Conservation (phyloP, 805 yeast genomes). For the Yamadazyma paraphyllophila region DNA sequence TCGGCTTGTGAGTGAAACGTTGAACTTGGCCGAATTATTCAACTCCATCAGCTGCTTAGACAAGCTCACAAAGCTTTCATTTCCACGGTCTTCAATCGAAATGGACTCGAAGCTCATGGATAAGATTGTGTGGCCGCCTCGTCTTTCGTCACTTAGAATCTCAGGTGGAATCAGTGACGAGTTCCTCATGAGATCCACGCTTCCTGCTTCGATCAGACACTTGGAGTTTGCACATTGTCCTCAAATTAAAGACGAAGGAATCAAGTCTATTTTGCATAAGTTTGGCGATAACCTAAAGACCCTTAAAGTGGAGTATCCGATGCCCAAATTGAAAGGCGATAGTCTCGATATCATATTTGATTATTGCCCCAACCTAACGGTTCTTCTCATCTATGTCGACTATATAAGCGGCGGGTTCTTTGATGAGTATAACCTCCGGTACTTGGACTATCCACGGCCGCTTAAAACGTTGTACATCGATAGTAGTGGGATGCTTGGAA, state of each 20-base stretch:
- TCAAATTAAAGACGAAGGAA: slow-evolving; percentile 58
- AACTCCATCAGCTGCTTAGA: slow-evolving; percentile 63
- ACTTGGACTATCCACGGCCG: slow-evolving; percentile 37
- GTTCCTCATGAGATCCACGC: slow-evolving; percentile 64
- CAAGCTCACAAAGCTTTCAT: slow-evolving; percentile 69
- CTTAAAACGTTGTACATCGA: slow-evolving; percentile 66
- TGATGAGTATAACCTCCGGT: slow-evolving; percentile 31
- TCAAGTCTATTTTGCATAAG: slow-evolving; percentile 57
- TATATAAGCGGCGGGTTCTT: slow-evolving; percentile 53
- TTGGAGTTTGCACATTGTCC: slow-evolving; percentile 91
- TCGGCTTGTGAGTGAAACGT: slow-evolving; percentile 85
- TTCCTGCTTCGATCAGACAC: slow-evolving; percentile 69
- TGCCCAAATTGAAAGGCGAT: slow-evolving; percentile 72
- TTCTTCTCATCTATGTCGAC: slow-evolving; percentile 74
- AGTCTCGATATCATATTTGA: slow-evolving; percentile 72
- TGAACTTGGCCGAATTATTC: slow-evolving; percentile 78
- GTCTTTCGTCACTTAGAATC: slow-evolving; percentile 65
- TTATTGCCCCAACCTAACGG: slow-evolving; percentile 70
- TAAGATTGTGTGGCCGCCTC: slow-evolving; percentile 72
- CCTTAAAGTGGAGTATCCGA: slow-evolving; percentile 76
- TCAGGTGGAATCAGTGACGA: slow-evolving; percentile 89
- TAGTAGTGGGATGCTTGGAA: slow-evolving; percentile 85
- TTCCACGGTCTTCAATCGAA: slow-evolving; percentile 82
- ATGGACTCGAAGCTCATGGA: slow-evolving; percentile 52
- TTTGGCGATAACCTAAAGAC: slow-evolving; percentile 65